Base-by-base conservation (phyloP, 2,329 filamentous ascomycete genomes). In the Byssochlamys sp. region DNA sequence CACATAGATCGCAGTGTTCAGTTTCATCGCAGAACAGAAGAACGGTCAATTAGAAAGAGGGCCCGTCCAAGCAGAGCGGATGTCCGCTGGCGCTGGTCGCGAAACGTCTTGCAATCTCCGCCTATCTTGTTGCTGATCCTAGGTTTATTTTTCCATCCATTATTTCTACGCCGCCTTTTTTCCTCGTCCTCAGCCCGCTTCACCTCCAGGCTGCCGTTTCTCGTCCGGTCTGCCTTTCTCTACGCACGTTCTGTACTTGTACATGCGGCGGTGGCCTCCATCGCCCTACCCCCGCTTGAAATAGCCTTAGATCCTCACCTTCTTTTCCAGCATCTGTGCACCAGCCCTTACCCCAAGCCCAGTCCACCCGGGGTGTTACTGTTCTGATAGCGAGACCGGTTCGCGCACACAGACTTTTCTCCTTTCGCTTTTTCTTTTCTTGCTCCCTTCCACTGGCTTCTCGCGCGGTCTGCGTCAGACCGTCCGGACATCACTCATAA, bases 401-500 rank as follows among this genome's bases (percentile, higher is more conserved):
- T 39, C 35, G 24, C 53, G 33, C 35, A 35, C 53, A 27, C 53
- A 27, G 29, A 19, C n/a, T 45, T 24, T 26, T 25, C 54, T 29
- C 39, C 25, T 28, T 19, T n/a, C 54, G 10, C 31, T 10, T 4
- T 53, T 19, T 19, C 19, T 19, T 19, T 19, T 19, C 19, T 19
- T 19, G 19, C 19, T 11, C 48, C n/a, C 24, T 26, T 25, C 39
- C 27, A 19, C 29, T 31, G 31, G 28, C 9, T 54, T 31, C 10
- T 45, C 31, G 19, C 19, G 12, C n/a, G 6, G 12, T 53, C 25
- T 35, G 4, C n/a, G 28, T 14, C 39, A 45, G 6, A 45, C 27
- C 26, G 49, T 58, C 69, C 68, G 65, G 64, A 62, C 35, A 49
- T 54, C 57, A n/a, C 64, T 65, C 72, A 80, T 64, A 76, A 97